Percentiles rank a stretch among this genome's conserved stretches.
Conservation (phyloP, 805 yeast species). For the Candida nemodendra region DNA sequence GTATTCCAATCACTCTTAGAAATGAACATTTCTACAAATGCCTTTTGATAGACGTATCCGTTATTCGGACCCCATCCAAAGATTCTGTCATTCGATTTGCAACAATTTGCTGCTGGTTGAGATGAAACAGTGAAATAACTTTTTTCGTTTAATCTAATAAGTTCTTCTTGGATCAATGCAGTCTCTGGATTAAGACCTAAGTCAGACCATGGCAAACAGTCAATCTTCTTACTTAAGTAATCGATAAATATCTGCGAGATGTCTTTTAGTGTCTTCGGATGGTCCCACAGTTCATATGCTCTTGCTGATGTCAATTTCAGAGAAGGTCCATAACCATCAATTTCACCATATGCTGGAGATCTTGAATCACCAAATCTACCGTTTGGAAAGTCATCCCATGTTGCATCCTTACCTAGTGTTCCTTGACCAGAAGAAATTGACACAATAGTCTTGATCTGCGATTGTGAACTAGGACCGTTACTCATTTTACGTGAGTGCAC, state of each 20-base stretch:
- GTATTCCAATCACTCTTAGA: slow-evolving; percentile 67
- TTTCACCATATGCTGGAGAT: slow-evolving; percentile 97
- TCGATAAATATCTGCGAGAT: slow-evolving; percentile 64
- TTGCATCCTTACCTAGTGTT: slow-evolving; percentile 80
- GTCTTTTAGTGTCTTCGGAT: slow-evolving; percentile 60
- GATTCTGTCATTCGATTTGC: slow-evolving; percentile 74
- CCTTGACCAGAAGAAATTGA: slow-evolving; percentile 86
- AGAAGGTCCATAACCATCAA: slow-evolving; percentile 95
- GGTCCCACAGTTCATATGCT: slow-evolving; percentile 79
- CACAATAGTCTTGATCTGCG: slow-evolving; percentile 55
- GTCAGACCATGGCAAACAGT: slow-evolving; percentile 90
- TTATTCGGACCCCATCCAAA: slow-evolving; percentile 97
- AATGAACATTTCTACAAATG: slow-evolving; percentile 89
- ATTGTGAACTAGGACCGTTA: slow-evolving; percentile 16
- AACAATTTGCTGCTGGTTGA: slow-evolving; percentile 89
- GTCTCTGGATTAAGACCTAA: slow-evolving; percentile 85
- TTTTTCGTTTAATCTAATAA: slow-evolving; percentile 69
- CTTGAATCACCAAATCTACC: slow-evolving; percentile 95
- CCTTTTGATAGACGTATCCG: slow-evolving; percentile 89
- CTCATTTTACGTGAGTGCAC: slow-evolving; percentile 15
- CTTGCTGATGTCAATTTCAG: slow-evolving; percentile 68
- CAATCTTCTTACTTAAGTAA: slow-evolving; percentile 72
- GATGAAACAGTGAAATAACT: slow-evolving; percentile 89
- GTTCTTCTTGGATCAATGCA: slow-evolving; percentile 86
- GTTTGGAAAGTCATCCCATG: slow-evolving; percentile 97